Evolutionary conservation across 176 grass and related monocot species (phyloP).

Genomic region (Thalia dealbata): DNA sequence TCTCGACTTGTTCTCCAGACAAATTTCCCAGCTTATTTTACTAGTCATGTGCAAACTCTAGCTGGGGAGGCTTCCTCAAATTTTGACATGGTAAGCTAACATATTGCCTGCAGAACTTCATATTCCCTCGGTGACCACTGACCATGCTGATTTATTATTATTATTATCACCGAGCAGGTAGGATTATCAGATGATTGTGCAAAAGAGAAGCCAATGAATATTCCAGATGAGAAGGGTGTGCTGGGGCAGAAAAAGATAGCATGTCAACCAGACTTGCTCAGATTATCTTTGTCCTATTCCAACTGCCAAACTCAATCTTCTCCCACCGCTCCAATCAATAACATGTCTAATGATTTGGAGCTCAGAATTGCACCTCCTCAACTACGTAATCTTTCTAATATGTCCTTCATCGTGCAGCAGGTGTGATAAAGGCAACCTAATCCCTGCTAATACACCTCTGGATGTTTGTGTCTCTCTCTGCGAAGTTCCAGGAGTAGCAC

Average conservation of each 20-base stretch:
- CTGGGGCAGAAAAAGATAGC: not conserved
- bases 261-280: not conserved
- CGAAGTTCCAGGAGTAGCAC: not conserved
- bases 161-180: not conserved
- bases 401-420: not conserved
- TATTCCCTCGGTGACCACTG: not conserved
- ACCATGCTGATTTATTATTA: not conserved
- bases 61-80: not conserved
- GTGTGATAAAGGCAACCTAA: not conserved
- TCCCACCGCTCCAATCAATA: not conserved
- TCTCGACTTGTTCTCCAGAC: not conserved
- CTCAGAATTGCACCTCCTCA: not conserved
- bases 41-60: not conserved
- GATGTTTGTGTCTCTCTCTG: not conserved
- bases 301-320: conserved; percentile 2
- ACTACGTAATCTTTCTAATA: not conserved
- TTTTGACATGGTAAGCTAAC: not conserved
- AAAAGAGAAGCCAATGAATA: not conserved
- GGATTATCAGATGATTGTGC: not conserved
- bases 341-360: no score
- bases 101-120: not conserved
- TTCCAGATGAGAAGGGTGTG: not conserved
- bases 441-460: not conserved
- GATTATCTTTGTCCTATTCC: not conserved
- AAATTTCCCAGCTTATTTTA: not conserved